Base-by-base conservation (phyloP, 352 stramenopile species). In the Phytophthora fragariae region DNA sequence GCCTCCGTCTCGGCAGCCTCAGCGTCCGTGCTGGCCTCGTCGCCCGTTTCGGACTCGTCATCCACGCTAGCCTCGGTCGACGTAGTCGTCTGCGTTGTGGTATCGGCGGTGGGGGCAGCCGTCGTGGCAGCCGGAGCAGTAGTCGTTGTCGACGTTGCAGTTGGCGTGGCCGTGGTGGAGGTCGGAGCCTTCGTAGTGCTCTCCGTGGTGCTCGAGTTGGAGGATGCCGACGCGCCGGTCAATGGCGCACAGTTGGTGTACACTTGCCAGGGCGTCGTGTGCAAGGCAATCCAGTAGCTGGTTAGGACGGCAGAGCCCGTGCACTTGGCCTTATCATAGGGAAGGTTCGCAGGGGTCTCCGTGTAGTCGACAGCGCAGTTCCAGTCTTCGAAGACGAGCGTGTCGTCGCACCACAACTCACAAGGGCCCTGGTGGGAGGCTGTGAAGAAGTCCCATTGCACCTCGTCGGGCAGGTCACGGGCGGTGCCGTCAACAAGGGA, bases 231-330 rank as follows among this genome's bases (percentile, higher is more conserved):
- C 10, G n/a, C 62, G n/a, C 73, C 67, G 1, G 33, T 76, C 27
- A 82, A 27, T 19, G 66, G 56, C n/a, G 77, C 75, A 44, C 78
- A 88, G 66, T 85, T 84, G 3, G 71, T 86, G 67, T 89, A 89
- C 24, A 85, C 59, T 55, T 89, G 81, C 81, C 81, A 89, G 27
- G 72, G 65, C 2, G 70, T 73, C 50, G 75, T 64, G 72, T 89
- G 81, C 46, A 89, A 52, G 3, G 79, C 77, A 31, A 89, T 72
- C 81, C 81, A 89, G 62, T 83, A 80, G 12, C 70, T 78, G 53
- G 66, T 73, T n/a, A 87, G 65, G 72, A 80, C 60, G 8, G 71
- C 70, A 0, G 77, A 59, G 5, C 72, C 74, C 15, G 41, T 24
- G 58, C 77, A 87, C 39, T 81, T 77, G 24, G 70, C 57, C 62